Evolutionary conservation across 257 asterid genomes (phyloP).

Genomic region (Leonotis leonurus): DNA sequence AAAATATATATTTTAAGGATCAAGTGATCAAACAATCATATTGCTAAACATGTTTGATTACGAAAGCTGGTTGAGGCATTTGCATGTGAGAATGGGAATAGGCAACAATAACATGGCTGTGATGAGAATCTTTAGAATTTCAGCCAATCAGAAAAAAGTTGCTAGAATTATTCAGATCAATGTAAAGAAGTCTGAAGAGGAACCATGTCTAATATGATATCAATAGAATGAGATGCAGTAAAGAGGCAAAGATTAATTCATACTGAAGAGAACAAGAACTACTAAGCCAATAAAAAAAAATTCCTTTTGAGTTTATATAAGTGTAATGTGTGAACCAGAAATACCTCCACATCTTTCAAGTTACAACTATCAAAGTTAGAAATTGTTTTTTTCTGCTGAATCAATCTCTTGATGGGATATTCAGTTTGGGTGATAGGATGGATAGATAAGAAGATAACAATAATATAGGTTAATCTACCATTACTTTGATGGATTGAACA

Average conservation of each 20-base stretch:
- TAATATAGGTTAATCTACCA: too few species aligned
- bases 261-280: neutral
- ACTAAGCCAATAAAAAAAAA: neutral
- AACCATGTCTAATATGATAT: neutral
- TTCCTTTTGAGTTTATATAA: neutral
- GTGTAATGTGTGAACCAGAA: neutral
- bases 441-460: too few species aligned
- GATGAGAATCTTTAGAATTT: neutral
- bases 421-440: constrained; percentile 7
- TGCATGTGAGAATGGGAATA: neutral
- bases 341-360: neutral
- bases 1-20: too few species aligned
- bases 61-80: neutral
- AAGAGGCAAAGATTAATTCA: neutral
- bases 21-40: neutral
- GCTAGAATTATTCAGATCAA: neutral
- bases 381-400: neutral
- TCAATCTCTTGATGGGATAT: constrained; percentile 4
- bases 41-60: neutral
- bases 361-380: neutral
- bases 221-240: neutral
- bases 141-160: neutral
- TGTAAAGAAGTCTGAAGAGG: neutral
- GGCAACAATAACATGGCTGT: constrained; percentile 2
- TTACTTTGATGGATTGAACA: too few species aligned